Conservation (phyloP, 176 grass and related monocot genomes). For the Cocos nucifera region DNA sequence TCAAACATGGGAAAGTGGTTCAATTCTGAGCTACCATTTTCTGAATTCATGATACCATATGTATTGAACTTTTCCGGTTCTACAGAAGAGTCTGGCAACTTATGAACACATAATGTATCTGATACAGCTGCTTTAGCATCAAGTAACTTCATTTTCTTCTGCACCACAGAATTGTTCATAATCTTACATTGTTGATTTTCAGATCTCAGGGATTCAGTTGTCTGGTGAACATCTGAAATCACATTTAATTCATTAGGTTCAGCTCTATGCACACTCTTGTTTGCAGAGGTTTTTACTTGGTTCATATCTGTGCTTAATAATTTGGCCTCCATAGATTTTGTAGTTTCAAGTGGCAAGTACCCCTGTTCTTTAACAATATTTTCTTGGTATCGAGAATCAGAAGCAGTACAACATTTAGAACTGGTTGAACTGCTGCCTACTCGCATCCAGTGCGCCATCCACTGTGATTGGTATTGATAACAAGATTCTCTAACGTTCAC, state of each 20-base stretch:
- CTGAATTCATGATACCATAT: constrained; percentile 9
- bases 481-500: constrained; percentile 18
- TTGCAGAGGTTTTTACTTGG: constrained; percentile 9
- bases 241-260: constrained; percentile 17
- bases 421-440: constrained; percentile 26
- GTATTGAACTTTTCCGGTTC: neutral
- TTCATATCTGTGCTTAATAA: constrained; percentile 33
- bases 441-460: constrained; percentile 53
- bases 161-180: constrained; percentile 16
- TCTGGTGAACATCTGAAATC: constrained; percentile 13
- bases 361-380: neutral
- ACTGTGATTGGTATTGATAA: constrained; percentile 34
- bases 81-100: constrained; percentile 24
- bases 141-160: constrained; percentile 25
- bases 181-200: constrained; percentile 16
- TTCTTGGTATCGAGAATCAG: constrained; percentile 3
- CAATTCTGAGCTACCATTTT: constrained; percentile 26
- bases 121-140: constrained; percentile 21
- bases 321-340: constrained; percentile 33
- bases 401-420: constrained; percentile 1
- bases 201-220: constrained; percentile 7
- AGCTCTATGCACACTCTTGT: constrained; percentile 5
- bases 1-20: constrained; percentile 45
- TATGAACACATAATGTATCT: constrained; percentile 34
- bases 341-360: constrained; percentile 11